These are phyloP conservation scores for Cordia subcordata DNA, from an alignment of 257 asterid genomes.

Conservation along the genomic window DNA sequence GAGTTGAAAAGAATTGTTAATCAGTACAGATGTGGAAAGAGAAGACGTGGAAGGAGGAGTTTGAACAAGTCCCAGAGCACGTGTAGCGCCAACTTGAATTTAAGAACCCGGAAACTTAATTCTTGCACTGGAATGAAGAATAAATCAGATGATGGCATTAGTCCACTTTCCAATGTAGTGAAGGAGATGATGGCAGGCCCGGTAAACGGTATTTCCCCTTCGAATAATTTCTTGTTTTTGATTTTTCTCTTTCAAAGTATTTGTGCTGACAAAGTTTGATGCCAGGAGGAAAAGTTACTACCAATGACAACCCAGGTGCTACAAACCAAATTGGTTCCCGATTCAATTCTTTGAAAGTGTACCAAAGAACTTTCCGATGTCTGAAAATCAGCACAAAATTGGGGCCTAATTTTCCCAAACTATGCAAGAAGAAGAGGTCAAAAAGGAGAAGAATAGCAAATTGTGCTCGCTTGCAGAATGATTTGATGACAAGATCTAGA, in stretches of 20 bases:
- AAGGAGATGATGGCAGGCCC: background rate
- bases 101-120: no score
- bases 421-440: background rate
- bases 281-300: background rate
- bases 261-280: background rate
- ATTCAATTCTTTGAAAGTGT: background rate
- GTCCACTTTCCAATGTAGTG: no score
- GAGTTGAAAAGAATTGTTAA: background rate
- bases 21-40: background rate
- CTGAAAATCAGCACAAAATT: slow-evolving; percentile 26
- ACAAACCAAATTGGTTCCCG: background rate
- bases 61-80: background rate
- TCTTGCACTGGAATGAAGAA: no score
- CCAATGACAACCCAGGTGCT: background rate
- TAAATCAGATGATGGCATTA: no score
- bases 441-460: background rate
- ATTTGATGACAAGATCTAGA: background rate
- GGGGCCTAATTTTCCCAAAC: slow-evolving; percentile 6
- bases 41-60: background rate
- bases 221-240: background rate
- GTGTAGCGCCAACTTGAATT: background rate
- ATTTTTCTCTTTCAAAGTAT: no score
- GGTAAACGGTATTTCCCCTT: background rate
- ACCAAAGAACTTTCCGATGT: slow-evolving; percentile 17
- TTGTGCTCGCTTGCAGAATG: background rate